These are phyloP conservation scores for Fusarium paranaense DNA, from an alignment of 2,329 filamentous ascomycete species.

Conservation along the genomic window DNA sequence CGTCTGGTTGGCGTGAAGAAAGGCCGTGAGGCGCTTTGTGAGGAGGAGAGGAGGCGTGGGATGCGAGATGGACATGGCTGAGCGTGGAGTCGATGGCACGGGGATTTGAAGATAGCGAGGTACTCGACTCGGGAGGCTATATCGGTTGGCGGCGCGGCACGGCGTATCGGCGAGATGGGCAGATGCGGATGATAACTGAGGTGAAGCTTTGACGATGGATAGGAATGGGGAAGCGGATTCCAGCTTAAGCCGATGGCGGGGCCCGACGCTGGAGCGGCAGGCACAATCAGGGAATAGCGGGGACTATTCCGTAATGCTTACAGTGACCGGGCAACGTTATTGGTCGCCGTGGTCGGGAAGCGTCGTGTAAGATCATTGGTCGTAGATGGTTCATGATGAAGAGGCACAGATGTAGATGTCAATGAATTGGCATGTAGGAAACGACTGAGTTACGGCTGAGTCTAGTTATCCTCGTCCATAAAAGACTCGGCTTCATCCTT, in stretches of 20 bases:
- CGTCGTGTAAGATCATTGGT: slow-evolving; percentile 46
- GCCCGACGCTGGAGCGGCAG: slow-evolving; percentile 2
- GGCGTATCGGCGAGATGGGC: neutral
- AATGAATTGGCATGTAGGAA: neutral
- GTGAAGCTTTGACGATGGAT: slow-evolving; percentile 22
- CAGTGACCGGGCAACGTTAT: slow-evolving; percentile 11
- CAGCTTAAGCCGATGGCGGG: slow-evolving; percentile 27
- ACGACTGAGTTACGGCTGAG: neutral
- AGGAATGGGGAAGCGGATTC: slow-evolving; percentile 36
- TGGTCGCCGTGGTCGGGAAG: slow-evolving; percentile 10
- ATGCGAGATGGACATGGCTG: slow-evolving; percentile 50
- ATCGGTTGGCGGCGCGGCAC: neutral
- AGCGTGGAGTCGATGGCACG: neutral
- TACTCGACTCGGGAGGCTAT: neutral
- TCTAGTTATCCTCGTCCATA: neutral
- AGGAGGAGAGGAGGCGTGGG: slow-evolving; percentile 71
- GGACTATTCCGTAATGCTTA: slow-evolving; percentile 2
- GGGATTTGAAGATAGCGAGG: neutral
- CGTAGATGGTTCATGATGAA: neutral
- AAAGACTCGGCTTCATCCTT: neutral
- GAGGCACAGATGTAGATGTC: neutral
- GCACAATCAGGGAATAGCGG: neutral
- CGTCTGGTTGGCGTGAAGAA: slow-evolving; percentile 69
- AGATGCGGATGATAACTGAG: slow-evolving; percentile 4
- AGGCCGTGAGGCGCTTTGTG: slow-evolving; percentile 72